Conservation (phyloP, 352 stramenopile genomes). For the Pythium plurisporium region DNA sequence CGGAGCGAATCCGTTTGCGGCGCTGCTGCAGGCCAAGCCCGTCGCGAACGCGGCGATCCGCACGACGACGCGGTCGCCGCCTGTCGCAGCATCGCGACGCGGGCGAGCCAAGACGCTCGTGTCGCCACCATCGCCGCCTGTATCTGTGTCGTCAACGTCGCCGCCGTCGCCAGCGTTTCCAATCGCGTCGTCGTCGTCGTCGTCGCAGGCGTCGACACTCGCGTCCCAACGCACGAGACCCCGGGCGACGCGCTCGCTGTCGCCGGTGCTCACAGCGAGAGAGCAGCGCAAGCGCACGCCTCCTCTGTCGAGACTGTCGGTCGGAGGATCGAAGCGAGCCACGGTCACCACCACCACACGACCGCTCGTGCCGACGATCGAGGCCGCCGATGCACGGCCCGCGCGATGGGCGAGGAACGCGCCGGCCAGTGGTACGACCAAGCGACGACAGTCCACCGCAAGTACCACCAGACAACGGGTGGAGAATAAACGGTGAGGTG, state of each 20-base stretch:
- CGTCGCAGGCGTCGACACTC: too few relatives aligned
- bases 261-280: background rate
- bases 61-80: background rate
- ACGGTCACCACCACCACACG: background rate
- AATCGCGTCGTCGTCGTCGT: too few relatives aligned
- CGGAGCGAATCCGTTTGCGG: constrained; percentile 61
- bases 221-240: too few relatives aligned
- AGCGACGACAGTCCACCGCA: constrained; percentile 22
- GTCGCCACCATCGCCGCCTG: background rate
- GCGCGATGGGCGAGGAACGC: constrained; percentile 33
- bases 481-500: constrained; percentile 14
- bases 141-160: background rate
- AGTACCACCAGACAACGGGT: constrained; percentile 7
- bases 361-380: constrained; percentile 33
- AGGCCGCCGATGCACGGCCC: constrained; percentile 45
- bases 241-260: background rate
- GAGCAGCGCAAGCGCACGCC: background rate
- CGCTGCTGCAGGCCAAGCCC: constrained; percentile 31
- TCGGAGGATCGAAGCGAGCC: background rate
- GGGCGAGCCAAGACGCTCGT: too few relatives aligned
- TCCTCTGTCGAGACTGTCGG: background rate
- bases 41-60: background rate
- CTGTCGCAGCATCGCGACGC: too few relatives aligned
- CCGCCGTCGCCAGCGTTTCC: background rate
- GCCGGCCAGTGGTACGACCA: constrained; percentile 18